Evolutionary conservation across 208 protist genomes (phyloP), one percentile per base, ranked within the genome.

Genomic region (Balamuthia mandrillaris): DNA sequence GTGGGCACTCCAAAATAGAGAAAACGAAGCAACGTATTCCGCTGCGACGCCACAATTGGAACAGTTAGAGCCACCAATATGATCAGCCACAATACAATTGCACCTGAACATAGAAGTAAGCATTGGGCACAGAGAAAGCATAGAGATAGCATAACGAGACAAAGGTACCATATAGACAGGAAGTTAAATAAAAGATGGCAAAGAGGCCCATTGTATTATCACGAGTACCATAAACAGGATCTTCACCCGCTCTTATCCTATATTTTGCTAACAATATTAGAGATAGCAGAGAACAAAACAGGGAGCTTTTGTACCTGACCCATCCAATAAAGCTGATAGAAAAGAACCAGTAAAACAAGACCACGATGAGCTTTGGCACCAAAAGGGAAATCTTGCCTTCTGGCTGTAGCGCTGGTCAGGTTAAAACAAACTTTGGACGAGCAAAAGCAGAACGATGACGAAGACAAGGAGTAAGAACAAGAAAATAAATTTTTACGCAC

Each of bases 151-250:
- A 16, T 3, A 37, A 21, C 9, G 18, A 37, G 2, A 35, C 3
- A 16, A 35, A 10, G 5, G 70, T 58, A 60, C 70, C 70, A 29
- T 79, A 79, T 41, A 47, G 45, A n/a, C 45, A 24, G 2, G 70
- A 24, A 7, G 58, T 47, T 27, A 79, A 79, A 27, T 79, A 79
- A 58, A 79, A 79, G 70, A 79, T 41, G 29, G 37, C 24, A n/a
- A 79, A 33, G 1, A 47, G 70, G 12, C 70, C 70, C 6, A 58
- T 1, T 5, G 58, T 21, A 39, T 79, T 47, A 3, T 79, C 70
- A 39, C 70, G 42, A n/a, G 51, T 47, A 52, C 70, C 70, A 24
- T 79, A 79, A 6, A 79, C 12, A 18, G 70, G 70, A 21, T 79
- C 70, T 9, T 33, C 42, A 3, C 45, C 51, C 14, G 70, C 70